phyloP scores from a whole-genome alignment of 495 filamentous ascomycete species.

The Daldinia bambusicola region DNA sequence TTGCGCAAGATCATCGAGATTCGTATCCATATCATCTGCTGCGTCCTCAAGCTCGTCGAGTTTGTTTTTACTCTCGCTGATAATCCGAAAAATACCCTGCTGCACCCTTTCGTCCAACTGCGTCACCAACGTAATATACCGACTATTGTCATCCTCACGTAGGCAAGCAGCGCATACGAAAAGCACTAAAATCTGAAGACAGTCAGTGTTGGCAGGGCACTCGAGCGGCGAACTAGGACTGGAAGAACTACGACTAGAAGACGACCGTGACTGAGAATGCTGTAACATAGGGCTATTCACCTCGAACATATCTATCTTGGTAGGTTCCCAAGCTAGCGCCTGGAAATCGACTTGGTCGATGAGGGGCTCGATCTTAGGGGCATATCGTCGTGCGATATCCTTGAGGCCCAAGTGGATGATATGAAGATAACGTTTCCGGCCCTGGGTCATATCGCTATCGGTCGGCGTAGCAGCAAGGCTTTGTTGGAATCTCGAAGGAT shows the following conservation, averaged over 20 bases:
- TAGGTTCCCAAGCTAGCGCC: slow-evolving; percentile 41
- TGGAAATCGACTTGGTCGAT: slow-evolving; percentile 45
- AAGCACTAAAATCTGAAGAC: slow-evolving; percentile 38
- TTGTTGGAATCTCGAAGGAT: slow-evolving; percentile 74
- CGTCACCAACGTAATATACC: slow-evolving; percentile 34
- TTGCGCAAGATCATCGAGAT: slow-evolving; percentile 43
- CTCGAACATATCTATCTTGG: slow-evolving; percentile 42
- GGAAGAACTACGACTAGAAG: background rate
- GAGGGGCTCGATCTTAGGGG: slow-evolving; percentile 42
- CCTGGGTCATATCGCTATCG: slow-evolving; percentile 33
- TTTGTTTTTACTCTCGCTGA: slow-evolving; percentile 35
- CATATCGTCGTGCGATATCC: slow-evolving; percentile 37
- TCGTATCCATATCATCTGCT: slow-evolving; percentile 3
- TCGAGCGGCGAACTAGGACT: background rate
- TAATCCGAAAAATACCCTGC: slow-evolving; percentile 33
- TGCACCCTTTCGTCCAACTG: slow-evolving; percentile 33
- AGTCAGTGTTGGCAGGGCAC: slow-evolving; percentile 3
- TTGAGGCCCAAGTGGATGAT: slow-evolving; percentile 46
- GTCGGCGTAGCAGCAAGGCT: slow-evolving; percentile 40
- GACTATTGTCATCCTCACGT: slow-evolving; percentile 37
- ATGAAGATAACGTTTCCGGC: slow-evolving; percentile 44
- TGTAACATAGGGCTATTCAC: slow-evolving; percentile 25
- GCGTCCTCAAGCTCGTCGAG: slow-evolving; percentile 18
- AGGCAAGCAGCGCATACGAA: slow-evolving; percentile 43
- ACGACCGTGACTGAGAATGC: background rate